Percentiles rank a stretch among this genome's conserved stretches.
phyloP scores from a whole-genome alignment of 345 rosid genomes.

The Gynandropsis gynandra region DNA sequence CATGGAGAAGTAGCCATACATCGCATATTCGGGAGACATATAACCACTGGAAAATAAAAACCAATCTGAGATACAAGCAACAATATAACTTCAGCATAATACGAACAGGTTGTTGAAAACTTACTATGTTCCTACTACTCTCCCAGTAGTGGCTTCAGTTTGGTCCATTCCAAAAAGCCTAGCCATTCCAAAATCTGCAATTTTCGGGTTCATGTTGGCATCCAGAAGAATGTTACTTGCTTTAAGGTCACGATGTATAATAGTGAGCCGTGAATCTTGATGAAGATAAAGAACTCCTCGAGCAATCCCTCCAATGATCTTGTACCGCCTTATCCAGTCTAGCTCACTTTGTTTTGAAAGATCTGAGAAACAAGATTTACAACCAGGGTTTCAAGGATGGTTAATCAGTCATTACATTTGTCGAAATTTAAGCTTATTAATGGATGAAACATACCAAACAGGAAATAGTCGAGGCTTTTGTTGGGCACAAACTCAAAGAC shows the following conservation, averaged over 20 bases:
- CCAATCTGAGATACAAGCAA: too few species aligned
- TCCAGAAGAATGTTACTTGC: constrained; percentile 47
- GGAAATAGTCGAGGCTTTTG: constrained; percentile 31
- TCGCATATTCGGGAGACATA: constrained; percentile 27
- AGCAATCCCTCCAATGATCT: constrained; percentile 14
- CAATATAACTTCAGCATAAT: background rate
- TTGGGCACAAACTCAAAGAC: constrained; percentile 43
- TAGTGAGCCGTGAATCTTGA: too few species aligned
- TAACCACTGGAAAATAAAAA: constrained; percentile 15
- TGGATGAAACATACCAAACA: constrained; percentile 24
- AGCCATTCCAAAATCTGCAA: constrained; percentile 50
- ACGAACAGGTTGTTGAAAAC: background rate
- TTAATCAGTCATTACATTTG: too few species aligned
- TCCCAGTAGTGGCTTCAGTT: constrained; percentile 38
- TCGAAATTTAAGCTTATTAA: too few species aligned
- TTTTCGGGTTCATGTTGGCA: constrained; percentile 41
- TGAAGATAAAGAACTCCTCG: too few species aligned
- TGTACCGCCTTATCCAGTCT: too few species aligned
- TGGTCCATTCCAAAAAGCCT: constrained; percentile 43
- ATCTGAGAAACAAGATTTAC: too few species aligned
- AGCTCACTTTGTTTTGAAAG: too few species aligned
- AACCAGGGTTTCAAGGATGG: too few species aligned
- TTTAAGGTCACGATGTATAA: background rate
- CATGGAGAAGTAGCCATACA: constrained; percentile 27
- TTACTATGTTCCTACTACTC: constrained; percentile 47